phyloP scores from a whole-genome alignment of 106 monocot genomes.

The Dioscorea zingiberensis region DNA sequence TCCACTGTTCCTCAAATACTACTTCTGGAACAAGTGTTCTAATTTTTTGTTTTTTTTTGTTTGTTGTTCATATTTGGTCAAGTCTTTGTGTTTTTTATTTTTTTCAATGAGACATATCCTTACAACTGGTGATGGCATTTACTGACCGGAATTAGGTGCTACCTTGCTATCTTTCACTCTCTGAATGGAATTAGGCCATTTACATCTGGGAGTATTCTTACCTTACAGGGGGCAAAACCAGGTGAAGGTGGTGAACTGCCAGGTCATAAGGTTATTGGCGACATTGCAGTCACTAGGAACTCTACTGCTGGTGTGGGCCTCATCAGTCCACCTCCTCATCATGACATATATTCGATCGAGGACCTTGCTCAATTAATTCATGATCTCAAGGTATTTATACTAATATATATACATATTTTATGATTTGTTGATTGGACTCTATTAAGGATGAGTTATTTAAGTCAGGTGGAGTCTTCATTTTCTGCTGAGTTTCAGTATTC shows the following conservation, averaged over 20 bases:
- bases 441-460: no score
- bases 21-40: constrained; percentile 43
- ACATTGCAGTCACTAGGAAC: constrained; percentile 96
- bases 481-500: no score
- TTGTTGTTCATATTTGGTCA: no score
- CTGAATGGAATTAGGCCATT: no score
- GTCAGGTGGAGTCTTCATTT: no score
- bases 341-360: constrained; percentile 98
- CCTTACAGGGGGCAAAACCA: constrained; percentile 88
- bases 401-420: neutral
- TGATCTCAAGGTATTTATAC: constrained; percentile 80
- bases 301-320: constrained; percentile 98
- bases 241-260: constrained; percentile 99
- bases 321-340: constrained; percentile 97
- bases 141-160: constrained; percentile 38
- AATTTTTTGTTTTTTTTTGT: no score
- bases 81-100: constrained; percentile 51
- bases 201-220: no score
- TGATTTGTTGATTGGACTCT: no score
- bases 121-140: constrained; percentile 66
- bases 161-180: constrained; percentile 11
- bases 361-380: constrained; percentile 97
- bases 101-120: constrained; percentile 67
- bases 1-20: constrained; percentile 28
- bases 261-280: constrained; percentile 96